Evolutionary conservation across 768 basidiomycete genomes (phyloP), one percentile per base, ranked within the genome.

Genomic region (Gloeostereum incarnatum): DNA sequence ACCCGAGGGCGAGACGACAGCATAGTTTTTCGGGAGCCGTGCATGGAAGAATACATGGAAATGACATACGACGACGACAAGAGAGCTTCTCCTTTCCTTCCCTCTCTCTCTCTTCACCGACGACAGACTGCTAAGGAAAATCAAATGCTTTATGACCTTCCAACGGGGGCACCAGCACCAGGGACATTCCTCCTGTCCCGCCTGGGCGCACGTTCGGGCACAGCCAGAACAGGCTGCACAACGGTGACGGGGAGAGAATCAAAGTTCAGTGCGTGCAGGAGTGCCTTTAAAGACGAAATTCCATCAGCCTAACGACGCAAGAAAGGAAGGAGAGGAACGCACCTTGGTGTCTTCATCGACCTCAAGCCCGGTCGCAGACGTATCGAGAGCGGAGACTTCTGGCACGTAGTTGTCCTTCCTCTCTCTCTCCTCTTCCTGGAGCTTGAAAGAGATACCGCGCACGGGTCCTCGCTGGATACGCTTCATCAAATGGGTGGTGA

Each of bases 401-500:
- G 96, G 96, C 38, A 98, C 94, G 63, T 89, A 97, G 74, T 97
- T 93, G 62, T 99, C 96, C 77, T 98, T 98, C 55, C 94, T 71
- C 68, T 99, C 96, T 45, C 96, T 78, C 69, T 99, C 96, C 66
- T 99, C 96, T 59, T 98, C 96, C 63, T 99, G 96, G 52, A 99
- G 85, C 68, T 97, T 96, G 90, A 98, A 99, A 40, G 96, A 98
- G 62, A 99, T 99, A 53, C 96, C 96, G 48, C 92, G 90, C 47
- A 99, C 96, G 54, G 96, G 96, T 3, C 96, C 96, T 43, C 81
- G 81, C 65, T 96, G 91, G 55, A 99, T 99, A 57, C 96, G 92
- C 78, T 92, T 97, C 96, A 99, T 99, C 63, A 99, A 72, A 61
- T 99, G 96, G 54, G 96, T 99, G 43, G 96, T 99, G 80, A 98